Evolutionary conservation across 805 yeast species (phyloP), one percentile per base, ranked within the genome.

Genomic region (Kluyveromyces siamensis): DNA sequence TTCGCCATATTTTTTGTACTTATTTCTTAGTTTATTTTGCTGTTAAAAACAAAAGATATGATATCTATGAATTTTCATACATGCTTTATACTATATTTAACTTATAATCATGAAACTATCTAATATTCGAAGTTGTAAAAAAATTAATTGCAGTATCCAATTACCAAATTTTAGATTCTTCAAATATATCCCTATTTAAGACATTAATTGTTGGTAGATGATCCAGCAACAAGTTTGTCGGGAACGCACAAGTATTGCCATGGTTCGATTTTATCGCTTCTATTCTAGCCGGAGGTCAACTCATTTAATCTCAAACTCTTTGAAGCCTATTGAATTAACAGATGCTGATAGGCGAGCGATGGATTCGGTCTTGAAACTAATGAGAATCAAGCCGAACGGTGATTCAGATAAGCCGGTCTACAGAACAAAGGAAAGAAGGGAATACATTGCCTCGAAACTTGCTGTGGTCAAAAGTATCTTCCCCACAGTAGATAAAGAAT

Each of bases 391-490:
- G n/a, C 39, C 19, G 18, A 41, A 17, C 10, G 5, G 44, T 33
- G 36, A 8, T 17, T 16, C 36, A 18, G 37, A 25, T 4, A 35
- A 21, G 21, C 27, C 18, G 3, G 17, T 13, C 5, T 19, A 19
- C 17, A 14, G 45, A 16, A 48, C 50, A 8, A 48, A 42, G 19
- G 49, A 48, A 17, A 52, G 51, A 40, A 46, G 49, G 37, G 45
- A 48, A 8, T 59, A 62, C 37, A 16, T 62, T 11, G 38, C 50
- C 9, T 38, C 40, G 14, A 63, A 64, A 49, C 38, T 59, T 2
- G 50, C 50, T 1, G 45, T 37, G 2, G 60, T 58, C 1, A 45
- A 47, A 17, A 37, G 52, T 6, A 47, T 57, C 9, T 60, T 63
- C 41, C 57, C 59, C 8, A 44, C 40, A 11, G 35, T 41, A 3